Evolutionary conservation across 352 stramenopile species (phyloP).

Genomic region (Globisporangium paroecandrum): DNA sequence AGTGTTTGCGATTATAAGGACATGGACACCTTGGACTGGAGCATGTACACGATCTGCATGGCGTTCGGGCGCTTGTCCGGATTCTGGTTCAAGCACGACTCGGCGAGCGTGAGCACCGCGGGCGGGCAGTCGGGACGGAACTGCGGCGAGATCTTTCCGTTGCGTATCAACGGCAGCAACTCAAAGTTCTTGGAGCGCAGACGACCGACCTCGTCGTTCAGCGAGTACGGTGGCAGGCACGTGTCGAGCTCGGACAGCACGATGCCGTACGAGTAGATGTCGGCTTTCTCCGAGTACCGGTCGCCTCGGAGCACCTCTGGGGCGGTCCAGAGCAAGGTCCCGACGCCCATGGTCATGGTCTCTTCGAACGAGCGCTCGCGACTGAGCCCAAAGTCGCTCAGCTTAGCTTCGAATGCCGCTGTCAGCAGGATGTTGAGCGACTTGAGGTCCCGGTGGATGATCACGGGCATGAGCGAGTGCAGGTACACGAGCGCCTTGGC

Average conservation of each 20-base stretch:
- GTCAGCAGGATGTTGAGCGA: conserved; percentile 61
- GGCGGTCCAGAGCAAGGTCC: conserved; percentile 58
- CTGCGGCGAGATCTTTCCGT: conserved; percentile 35
- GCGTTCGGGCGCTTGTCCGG: conserved; percentile 40
- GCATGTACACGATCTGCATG: conserved; percentile 46
- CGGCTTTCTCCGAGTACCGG: conserved; percentile 49
- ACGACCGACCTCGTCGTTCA: conserved; percentile 45
- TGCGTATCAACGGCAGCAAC: conserved; percentile 50
- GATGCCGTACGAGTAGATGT: conserved; percentile 66
- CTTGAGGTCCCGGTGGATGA: conserved; percentile 72
- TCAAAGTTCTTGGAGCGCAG: conserved; percentile 46
- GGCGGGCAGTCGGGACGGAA: conserved; percentile 37
- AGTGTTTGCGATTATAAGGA: conserved; percentile 8
- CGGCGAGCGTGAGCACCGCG: conserved; percentile 32
- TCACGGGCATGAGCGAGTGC: conserved; percentile 43
- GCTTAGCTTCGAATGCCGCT: conserved; percentile 41
- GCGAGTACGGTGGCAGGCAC: conserved; percentile 45
- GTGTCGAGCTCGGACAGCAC: conserved; percentile 65
- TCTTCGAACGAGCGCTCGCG: conserved; percentile 51
- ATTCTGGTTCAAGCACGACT: conserved; percentile 29
- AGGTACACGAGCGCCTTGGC: conserved; percentile 64
- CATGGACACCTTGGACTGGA: conserved; percentile 30
- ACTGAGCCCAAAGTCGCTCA: conserved; percentile 59
- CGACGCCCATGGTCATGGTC: conserved; percentile 65
- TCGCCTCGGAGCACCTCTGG: conserved; percentile 56